phyloP scores from a whole-genome alignment of 1,284 basidiomycete genomes.

The Phellinidium pouzarii region DNA sequence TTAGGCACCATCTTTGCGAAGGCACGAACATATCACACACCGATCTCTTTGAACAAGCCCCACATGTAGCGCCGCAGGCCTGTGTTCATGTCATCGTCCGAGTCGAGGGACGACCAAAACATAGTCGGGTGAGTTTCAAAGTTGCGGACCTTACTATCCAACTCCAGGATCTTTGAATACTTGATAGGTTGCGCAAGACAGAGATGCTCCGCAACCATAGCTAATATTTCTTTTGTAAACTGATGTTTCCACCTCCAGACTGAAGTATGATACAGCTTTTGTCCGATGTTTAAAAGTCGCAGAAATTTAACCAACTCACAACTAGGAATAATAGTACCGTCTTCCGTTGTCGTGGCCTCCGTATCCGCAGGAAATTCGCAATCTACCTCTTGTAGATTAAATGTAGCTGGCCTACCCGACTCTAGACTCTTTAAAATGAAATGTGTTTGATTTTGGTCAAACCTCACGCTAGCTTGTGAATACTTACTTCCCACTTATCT shows the following conservation, averaged over 20 bases:
- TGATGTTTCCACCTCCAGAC: conserved; percentile 13
- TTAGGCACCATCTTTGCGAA: neutral
- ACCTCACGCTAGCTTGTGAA: neutral
- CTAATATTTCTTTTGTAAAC: conserved; percentile 11
- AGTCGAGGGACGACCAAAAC: neutral
- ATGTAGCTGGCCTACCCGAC: conserved; percentile 16
- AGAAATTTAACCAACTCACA: conserved; percentile 4
- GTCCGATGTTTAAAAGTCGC: neutral
- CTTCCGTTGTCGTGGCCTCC: conserved; percentile 3
- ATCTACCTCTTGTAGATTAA: conserved; percentile 14
- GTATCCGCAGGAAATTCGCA: conserved; percentile 17
- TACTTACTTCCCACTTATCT: conserved; percentile 16
- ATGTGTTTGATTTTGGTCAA: neutral
- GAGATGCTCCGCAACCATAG: conserved; percentile 5
- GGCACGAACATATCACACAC: neutral
- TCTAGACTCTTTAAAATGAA: conserved; percentile 7
- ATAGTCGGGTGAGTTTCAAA: conserved; percentile 2
- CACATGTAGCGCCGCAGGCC: conserved; percentile 2
- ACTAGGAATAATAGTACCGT: conserved; percentile 5
- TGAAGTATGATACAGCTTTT: neutral
- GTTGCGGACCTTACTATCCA: conserved; percentile 16
- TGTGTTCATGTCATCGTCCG: neutral
- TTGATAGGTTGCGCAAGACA: conserved; percentile 7
- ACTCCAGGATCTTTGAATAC: conserved; percentile 16
- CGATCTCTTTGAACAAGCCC: conserved; percentile 1